phyloP scores from a whole-genome alignment of 805 yeast genomes.

The Teunomyces tritomae region DNA sequence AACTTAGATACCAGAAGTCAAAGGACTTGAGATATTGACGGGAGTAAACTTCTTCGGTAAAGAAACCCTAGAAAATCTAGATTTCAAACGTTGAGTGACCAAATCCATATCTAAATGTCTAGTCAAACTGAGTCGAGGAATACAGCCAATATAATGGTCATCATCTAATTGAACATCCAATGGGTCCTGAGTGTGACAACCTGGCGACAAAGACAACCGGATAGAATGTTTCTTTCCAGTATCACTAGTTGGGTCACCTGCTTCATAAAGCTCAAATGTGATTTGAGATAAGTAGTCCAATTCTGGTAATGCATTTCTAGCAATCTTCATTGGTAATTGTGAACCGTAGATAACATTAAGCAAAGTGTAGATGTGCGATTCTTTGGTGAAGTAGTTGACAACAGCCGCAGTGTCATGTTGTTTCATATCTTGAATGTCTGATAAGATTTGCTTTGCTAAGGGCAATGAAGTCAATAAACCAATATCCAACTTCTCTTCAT shows the following conservation, averaged over 20 bases:
- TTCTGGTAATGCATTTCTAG: constrained; percentile 94
- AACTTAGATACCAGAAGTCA: constrained; percentile 19
- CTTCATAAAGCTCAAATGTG: constrained; percentile 88
- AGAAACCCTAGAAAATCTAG: constrained; percentile 80
- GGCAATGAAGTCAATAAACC: constrained; percentile 94
- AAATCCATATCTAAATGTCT: constrained; percentile 91
- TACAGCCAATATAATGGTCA: constrained; percentile 94
- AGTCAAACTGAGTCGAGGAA: constrained; percentile 85
- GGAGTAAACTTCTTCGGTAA: constrained; percentile 91
- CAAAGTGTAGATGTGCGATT: constrained; percentile 92
- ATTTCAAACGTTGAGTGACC: constrained; percentile 74
- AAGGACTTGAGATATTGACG: constrained; percentile 77
- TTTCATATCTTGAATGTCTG: constrained; percentile 78
- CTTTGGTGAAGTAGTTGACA: constrained; percentile 92
- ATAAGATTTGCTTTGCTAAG: constrained; percentile 79
- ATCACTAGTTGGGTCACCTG: constrained; percentile 55
- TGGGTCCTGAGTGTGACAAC: constrained; percentile 98
- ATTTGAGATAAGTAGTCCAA: constrained; percentile 93
- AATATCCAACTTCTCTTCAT: constrained; percentile 91
- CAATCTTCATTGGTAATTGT: constrained; percentile 91
- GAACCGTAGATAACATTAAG: constrained; percentile 89
- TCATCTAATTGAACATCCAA: constrained; percentile 94
- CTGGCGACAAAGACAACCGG: constrained; percentile 90
- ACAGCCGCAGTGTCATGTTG: constrained; percentile 78
- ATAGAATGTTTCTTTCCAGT: constrained; percentile 84